Percentiles rank a stretch among this genome's conserved stretches.
phyloP scores from a whole-genome alignment of 2,329 filamentous ascomycete species.

The Mollisia scopiformis region DNA sequence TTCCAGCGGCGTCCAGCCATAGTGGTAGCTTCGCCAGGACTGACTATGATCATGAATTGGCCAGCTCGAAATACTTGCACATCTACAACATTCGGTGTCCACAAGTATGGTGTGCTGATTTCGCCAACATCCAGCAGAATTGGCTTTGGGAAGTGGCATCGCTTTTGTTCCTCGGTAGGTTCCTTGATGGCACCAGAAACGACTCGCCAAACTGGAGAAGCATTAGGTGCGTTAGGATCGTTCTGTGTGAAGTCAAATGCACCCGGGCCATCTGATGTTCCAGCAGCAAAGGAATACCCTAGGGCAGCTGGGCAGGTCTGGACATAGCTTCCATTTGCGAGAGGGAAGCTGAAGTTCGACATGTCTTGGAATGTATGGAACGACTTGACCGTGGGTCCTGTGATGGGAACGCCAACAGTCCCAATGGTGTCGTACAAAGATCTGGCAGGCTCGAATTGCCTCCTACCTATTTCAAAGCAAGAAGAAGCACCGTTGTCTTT shows the following conservation, averaged over 20 bases:
- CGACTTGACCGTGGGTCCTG: conserved; percentile 71
- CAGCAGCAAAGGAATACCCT: conserved; percentile 90
- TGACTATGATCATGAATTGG: conserved; percentile 81
- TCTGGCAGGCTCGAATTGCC: conserved; percentile 68
- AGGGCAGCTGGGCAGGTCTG: conserved; percentile 84
- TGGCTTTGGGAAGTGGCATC: conserved; percentile 81
- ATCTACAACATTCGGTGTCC: conserved; percentile 91
- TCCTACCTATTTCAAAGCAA: conserved; percentile 74
- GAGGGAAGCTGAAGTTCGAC: conserved; percentile 71
- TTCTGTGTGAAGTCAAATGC: conserved; percentile 94
- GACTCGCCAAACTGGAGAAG: conserved; percentile 70
- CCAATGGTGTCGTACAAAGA: conserved; percentile 61
- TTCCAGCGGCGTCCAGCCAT: conserved; percentile 93
- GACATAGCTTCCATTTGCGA: conserved; percentile 72
- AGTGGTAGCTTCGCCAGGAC: conserved; percentile 85
- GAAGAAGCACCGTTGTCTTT: conserved; percentile 74
- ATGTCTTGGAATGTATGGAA: conserved; percentile 89
- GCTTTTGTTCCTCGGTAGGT: conserved; percentile 69
- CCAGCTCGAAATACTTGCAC: conserved; percentile 85
- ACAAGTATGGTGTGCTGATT: conserved; percentile 76
- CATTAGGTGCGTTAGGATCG: conserved; percentile 70
- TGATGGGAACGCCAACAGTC: conserved; percentile 47
- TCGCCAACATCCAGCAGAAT: conserved; percentile 89
- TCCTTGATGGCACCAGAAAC: conserved; percentile 74
- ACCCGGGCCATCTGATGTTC: conserved; percentile 89